Evolutionary conservation across 1,284 basidiomycete species (phyloP).

Genomic region (Puccinia novopanici): DNA sequence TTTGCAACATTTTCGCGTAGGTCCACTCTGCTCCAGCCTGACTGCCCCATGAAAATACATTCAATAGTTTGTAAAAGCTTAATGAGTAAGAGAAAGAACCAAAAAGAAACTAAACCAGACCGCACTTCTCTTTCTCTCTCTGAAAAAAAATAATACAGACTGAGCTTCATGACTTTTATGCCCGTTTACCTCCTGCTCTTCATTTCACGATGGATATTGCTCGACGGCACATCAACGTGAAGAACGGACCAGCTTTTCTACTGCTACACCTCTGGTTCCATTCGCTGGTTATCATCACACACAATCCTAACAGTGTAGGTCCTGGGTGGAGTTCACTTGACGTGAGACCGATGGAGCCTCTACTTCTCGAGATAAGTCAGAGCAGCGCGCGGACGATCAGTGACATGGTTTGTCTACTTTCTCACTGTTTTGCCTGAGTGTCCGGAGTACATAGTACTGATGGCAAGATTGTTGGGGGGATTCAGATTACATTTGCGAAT

Average conservation of each 20-base stretch:
- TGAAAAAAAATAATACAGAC: background rate
- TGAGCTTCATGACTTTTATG: slow-evolving; percentile 48
- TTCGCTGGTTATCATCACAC: slow-evolving; percentile 47
- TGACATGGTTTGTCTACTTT: slow-evolving; percentile 10
- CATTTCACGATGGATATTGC: slow-evolving; percentile 49
- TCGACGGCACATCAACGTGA: slow-evolving; percentile 37
- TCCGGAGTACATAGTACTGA: background rate
- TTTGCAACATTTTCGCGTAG: slow-evolving; percentile 3
- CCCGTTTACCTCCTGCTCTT: slow-evolving; percentile 12
- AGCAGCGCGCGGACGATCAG: slow-evolving; percentile 31
- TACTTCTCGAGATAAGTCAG: slow-evolving; percentile 25
- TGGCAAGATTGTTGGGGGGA: background rate
- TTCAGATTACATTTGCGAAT: slow-evolving; percentile 15
- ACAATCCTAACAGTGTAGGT: slow-evolving; percentile 30
- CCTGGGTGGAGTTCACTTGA: slow-evolving; percentile 28
- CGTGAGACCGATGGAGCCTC: slow-evolving; percentile 24
- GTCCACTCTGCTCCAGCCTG: background rate
- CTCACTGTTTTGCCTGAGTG: background rate
- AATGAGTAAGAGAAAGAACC: no score
- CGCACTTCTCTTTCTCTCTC: background rate
- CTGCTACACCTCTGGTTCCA: slow-evolving; percentile 51
- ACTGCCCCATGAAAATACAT: no score
- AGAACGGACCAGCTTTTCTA: slow-evolving; percentile 41
- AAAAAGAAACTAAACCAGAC: background rate
- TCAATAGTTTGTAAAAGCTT: background rate